Percentiles rank a stretch among this genome's conserved stretches.
Evolutionary conservation across 169 alveolate species (phyloP).

Genomic region (Plasmodium cynomolgi): DNA sequence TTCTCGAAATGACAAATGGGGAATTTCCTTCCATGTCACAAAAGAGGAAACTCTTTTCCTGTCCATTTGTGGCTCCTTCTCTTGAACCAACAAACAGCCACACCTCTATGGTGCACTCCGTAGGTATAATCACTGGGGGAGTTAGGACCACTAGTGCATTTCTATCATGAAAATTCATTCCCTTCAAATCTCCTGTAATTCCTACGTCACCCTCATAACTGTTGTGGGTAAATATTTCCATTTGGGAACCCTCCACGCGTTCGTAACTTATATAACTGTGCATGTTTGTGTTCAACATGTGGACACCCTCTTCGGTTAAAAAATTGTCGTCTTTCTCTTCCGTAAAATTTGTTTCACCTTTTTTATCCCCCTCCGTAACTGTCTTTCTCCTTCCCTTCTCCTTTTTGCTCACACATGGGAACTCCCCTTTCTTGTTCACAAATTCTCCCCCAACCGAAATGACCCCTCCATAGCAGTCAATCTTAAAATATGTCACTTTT

Average conservation of each 20-base stretch:
- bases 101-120: conserved; percentile 46
- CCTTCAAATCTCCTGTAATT: conserved; percentile 66
- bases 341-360: background rate
- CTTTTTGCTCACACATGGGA: background rate
- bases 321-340: background rate
- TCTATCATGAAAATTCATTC: conserved; percentile 18
- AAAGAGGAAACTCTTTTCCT: conserved; percentile 16
- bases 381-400: background rate
- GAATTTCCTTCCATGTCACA: conserved; percentile 58
- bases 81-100: conserved; percentile 23
- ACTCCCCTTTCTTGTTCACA: background rate
- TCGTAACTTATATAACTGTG: conserved; percentile 30
- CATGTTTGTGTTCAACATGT: conserved; percentile 24
- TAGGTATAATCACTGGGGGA: conserved; percentile 32
- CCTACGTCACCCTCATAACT: conserved; percentile 31
- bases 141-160: conserved; percentile 22
- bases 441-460: conserved; percentile 9
- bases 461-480: conserved; percentile 36
- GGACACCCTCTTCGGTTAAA: conserved; percentile 4
- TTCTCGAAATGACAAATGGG: conserved; percentile 23
- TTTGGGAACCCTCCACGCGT: background rate
- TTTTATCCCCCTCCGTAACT: background rate
- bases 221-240: conserved; percentile 39
- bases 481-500: conserved; percentile 33
- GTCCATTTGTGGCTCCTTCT: background rate